A percentile compares a stretch with the other conserved stretches of the same genome.
Evolutionary conservation across 2,329 filamentous ascomycete species (phyloP).

Genomic region (Cladophialophora exuberans): DNA sequence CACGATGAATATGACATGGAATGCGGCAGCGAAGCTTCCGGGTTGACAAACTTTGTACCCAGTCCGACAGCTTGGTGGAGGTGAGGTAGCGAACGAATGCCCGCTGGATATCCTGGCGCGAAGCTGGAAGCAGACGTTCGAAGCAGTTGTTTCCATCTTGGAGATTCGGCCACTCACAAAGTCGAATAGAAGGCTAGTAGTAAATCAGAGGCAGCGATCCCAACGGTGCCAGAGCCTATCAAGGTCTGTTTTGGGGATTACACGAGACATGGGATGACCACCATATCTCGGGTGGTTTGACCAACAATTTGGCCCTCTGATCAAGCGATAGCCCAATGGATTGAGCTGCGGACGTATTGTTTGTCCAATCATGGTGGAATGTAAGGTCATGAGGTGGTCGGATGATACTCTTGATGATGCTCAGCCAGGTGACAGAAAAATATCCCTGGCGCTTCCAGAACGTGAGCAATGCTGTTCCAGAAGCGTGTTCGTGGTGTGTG

Average conservation of each 20-base stretch:
- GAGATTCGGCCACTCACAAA: not conserved
- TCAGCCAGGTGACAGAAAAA: not conserved
- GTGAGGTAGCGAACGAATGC: not conserved
- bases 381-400: not conserved
- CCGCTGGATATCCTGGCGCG: too few species aligned
- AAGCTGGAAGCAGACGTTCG: too few species aligned
- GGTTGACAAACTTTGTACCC: not conserved
- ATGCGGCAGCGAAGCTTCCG: conserved; percentile 9
- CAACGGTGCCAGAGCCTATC: not conserved
- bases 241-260: not conserved
- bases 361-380: conserved; percentile 5
- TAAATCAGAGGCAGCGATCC: not conserved
- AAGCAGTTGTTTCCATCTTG: not conserved
- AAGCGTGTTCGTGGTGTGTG: conserved; percentile 25
- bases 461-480: conserved; percentile 19
- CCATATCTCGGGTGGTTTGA: conserved; percentile 9
- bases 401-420: not conserved
- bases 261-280: not conserved
- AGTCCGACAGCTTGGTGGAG: not conserved
- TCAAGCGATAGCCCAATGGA: not conserved
- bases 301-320: conserved; percentile 10
- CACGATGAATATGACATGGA: conserved; percentile 11
- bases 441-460: conserved; percentile 2
- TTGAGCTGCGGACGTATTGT: not conserved
- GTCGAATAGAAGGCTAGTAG: not conserved